phyloP scores from a whole-genome alignment of 208 protist genomes.

The Leishmania major region DNA sequence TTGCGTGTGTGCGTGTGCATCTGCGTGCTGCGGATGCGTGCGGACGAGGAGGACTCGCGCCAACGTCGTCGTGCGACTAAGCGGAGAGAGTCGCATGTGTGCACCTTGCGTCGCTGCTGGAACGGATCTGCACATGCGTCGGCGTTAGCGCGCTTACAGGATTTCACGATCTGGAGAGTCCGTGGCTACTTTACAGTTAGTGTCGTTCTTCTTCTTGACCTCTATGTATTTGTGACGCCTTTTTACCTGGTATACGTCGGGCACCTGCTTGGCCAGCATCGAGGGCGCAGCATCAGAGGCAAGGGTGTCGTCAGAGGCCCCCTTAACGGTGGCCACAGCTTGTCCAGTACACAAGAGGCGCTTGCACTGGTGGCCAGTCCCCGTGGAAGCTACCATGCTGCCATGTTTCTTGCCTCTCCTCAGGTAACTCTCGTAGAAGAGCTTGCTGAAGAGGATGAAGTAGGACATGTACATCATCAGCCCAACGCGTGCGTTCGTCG shows the following conservation, averaged over 20 bases:
- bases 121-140: too few relatives aligned
- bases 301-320: too few relatives aligned
- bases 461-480: slow-evolving; percentile 94
- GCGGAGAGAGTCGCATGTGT: too few relatives aligned
- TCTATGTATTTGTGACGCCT: neutral
- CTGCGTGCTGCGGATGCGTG: too few relatives aligned
- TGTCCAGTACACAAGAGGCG: neutral
- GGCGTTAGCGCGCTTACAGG: too few relatives aligned
- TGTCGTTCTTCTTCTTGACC: too few relatives aligned
- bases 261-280: neutral
- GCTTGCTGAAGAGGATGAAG: slow-evolving; percentile 89
- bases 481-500: slow-evolving; percentile 61
- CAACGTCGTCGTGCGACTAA: too few relatives aligned
- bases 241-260: neutral
- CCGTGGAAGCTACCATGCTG: neutral
- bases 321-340: neutral
- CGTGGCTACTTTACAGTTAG: too few relatives aligned
- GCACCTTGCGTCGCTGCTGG: too few relatives aligned
- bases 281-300: neutral
- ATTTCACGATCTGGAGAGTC: too few relatives aligned
- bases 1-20: too few relatives aligned
- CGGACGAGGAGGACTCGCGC: too few relatives aligned
- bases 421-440: slow-evolving; percentile 88
- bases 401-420: neutral
- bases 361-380: neutral